phyloP scores from a whole-genome alignment of 139 green algal genomes.

The Desmodesmus armatus region DNA sequence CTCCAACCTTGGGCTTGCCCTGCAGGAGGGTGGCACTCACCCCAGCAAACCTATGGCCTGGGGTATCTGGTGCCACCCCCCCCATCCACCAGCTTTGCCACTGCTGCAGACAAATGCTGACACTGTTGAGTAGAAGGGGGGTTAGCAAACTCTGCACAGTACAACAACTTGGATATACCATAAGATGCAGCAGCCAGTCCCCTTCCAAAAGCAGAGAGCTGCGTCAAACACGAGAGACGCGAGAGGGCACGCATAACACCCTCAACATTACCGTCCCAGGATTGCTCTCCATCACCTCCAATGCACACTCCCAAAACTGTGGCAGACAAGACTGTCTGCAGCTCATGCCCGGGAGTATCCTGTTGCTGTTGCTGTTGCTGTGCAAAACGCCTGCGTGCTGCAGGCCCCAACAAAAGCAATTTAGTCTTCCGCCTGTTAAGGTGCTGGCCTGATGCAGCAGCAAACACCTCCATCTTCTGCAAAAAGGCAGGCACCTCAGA shows the following conservation, averaged over 20 bases:
- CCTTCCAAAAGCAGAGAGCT: background rate
- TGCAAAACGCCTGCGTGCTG: background rate
- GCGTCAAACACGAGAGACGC: background rate
- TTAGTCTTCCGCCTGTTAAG: background rate
- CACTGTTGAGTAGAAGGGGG: background rate
- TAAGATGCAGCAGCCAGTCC: too few relatives aligned
- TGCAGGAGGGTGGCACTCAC: background rate
- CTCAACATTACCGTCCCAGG: background rate
- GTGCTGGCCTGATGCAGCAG: background rate
- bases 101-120: background rate
- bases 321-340: background rate
- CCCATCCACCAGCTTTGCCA: conserved; percentile 3
- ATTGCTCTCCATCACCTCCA: background rate
- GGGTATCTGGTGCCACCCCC: background rate
- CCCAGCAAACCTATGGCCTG: background rate
- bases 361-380: background rate
- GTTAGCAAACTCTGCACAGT: background rate
- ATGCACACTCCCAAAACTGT: background rate
- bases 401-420: background rate
- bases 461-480: background rate
- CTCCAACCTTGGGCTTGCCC: background rate
- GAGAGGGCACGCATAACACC: background rate
- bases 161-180: background rate
- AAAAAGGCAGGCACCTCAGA: background rate
- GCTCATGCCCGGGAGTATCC: background rate